Conservation (phyloP, 2,329 filamentous ascomycete species). For the Hymenoscyphus fructigenus region DNA sequence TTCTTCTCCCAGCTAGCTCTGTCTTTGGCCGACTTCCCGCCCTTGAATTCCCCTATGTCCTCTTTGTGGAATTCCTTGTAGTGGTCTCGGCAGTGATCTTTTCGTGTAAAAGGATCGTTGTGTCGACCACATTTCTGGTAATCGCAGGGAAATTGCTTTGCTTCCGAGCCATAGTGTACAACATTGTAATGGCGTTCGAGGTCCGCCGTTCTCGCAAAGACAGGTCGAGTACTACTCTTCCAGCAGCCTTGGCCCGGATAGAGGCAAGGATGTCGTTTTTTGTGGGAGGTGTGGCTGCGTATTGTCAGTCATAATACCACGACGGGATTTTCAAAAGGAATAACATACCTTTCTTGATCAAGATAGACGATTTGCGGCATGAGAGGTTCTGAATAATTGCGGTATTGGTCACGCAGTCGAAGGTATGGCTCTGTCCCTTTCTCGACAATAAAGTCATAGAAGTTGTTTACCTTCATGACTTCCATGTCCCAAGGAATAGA, state of each 20-base stretch:
- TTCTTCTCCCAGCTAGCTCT: constrained; percentile 17
- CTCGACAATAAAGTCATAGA: constrained; percentile 10
- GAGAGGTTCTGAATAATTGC: neutral
- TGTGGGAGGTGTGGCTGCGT: neutral
- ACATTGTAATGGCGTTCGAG: constrained; percentile 39
- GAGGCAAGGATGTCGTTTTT: constrained; percentile 21
- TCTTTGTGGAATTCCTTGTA: constrained; percentile 48
- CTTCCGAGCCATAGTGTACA: constrained; percentile 30
- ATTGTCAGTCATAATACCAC: neutral
- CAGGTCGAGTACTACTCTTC: constrained; percentile 8
- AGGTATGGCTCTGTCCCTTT: constrained; percentile 11
- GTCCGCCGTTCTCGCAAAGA: constrained; percentile 38
- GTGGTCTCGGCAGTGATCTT: constrained; percentile 51
- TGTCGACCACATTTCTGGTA: constrained; percentile 34
- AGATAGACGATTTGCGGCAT: constrained; percentile 10
- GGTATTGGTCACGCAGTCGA: neutral
- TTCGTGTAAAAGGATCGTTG: constrained; percentile 43
- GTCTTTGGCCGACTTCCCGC: constrained; percentile 17
- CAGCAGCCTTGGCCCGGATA: constrained; percentile 25
- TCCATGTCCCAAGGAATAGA: constrained; percentile 11
- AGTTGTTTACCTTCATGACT: neutral
- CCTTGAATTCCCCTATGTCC: constrained; percentile 34
- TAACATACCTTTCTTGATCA: constrained; percentile 10
- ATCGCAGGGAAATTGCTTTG: constrained; percentile 34
- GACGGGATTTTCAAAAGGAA: neutral